Evolutionary conservation across 1,284 basidiomycete genomes (phyloP).

Genomic region (Microbotryum silenes-acaulis): DNA sequence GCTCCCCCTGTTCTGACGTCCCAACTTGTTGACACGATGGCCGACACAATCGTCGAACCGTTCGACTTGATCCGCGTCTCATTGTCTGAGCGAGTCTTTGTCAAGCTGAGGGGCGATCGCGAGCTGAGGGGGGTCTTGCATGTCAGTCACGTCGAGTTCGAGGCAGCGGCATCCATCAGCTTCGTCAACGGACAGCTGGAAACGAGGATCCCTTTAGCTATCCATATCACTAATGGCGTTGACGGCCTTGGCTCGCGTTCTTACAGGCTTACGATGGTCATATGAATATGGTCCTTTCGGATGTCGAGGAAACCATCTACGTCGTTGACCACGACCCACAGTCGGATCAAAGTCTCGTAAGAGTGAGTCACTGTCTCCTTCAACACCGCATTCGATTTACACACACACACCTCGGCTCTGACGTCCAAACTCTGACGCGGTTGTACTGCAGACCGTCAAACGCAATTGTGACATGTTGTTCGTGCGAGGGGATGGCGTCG

Average conservation of each 20-base stretch:
- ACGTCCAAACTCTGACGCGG: neutral
- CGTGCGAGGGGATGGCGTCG: constrained; percentile 76
- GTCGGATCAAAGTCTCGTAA: constrained; percentile 43
- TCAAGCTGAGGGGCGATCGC: constrained; percentile 91
- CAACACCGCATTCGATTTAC: neutral
- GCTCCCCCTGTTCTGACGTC: too few species aligned
- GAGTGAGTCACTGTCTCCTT: constrained; percentile 36
- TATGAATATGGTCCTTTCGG: constrained; percentile 93
- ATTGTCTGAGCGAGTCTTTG: constrained; percentile 89
- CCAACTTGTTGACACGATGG: constrained; percentile 1
- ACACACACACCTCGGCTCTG: neutral
- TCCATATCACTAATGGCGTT: too few species aligned
- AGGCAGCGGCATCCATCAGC: constrained; percentile 15
- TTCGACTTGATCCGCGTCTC: constrained; percentile 96
- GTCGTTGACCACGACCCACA: constrained; percentile 60
- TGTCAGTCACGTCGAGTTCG: constrained; percentile 49
- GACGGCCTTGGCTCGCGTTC: constrained; percentile 1
- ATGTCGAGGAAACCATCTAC: constrained; percentile 95
- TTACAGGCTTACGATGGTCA: constrained; percentile 94
- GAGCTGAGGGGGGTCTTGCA: constrained; percentile 89
- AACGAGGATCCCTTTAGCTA: too few species aligned
- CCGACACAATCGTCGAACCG: constrained; percentile 47
- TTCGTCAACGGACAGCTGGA: neutral
- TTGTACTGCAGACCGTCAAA: constrained; percentile 64
- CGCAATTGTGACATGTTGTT: constrained; percentile 97